A percentile compares a stretch with the other conserved stretches of the same genome.
Conservation (phyloP, 805 yeast genomes). For the Hanseniaspora vineae region DNA sequence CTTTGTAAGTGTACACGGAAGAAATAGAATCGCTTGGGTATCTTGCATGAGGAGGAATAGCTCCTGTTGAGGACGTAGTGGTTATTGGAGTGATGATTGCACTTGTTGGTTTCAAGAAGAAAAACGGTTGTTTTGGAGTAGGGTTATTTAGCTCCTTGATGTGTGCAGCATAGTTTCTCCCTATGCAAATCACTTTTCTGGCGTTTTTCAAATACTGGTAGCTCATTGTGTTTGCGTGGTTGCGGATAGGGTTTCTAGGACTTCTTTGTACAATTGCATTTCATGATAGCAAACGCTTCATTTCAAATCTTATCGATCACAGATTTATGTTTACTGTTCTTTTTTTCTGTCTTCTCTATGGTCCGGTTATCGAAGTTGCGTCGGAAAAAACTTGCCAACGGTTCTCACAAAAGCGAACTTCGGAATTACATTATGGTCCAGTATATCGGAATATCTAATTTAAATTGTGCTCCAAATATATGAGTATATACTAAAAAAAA, state of each 20-base stretch:
- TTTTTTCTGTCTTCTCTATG: too few relatives aligned
- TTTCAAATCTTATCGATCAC: too few relatives aligned
- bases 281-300: too few relatives aligned
- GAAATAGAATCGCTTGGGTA: background rate
- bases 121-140: slow-evolving; percentile 78
- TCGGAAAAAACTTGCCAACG: too few relatives aligned
- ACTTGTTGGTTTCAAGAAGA: slow-evolving; percentile 81
- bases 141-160: slow-evolving; percentile 77
- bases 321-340: too few relatives aligned
- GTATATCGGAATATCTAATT: too few relatives aligned
- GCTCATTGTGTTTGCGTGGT: slow-evolving; percentile 24
- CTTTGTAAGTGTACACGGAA: slow-evolving; percentile 10
- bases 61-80: background rate
- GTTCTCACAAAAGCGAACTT: too few relatives aligned
- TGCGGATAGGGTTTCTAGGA: too few relatives aligned
- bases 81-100: slow-evolving; percentile 49
- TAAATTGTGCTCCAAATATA: background rate
- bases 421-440: too few relatives aligned
- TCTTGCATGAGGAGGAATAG: slow-evolving; percentile 2
- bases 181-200: slow-evolving; percentile 82
- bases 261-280: too few relatives aligned
- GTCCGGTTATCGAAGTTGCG: too few relatives aligned
- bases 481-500: background rate
- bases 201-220: slow-evolving; percentile 45
- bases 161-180: slow-evolving; percentile 96